Percentiles rank a stretch among this genome's conserved stretches.
phyloP scores from a whole-genome alignment of 768 basidiomycete species.

The Collybiopsis confluens region DNA sequence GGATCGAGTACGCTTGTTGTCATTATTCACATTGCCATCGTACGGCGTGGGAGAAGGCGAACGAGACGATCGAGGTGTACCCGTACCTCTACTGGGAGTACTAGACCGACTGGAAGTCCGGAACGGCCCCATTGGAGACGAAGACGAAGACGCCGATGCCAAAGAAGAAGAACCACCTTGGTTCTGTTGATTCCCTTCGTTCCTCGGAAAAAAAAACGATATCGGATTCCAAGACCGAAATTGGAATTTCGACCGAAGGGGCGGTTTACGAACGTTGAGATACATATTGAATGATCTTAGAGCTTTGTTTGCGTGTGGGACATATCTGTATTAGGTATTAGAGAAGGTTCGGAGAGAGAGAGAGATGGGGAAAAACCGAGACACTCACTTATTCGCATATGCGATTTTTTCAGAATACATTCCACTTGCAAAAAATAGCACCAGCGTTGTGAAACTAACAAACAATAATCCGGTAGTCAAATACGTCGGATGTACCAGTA shows the following conservation, averaged over 20 bases:
- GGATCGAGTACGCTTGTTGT: conserved; percentile 13
- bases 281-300: conserved; percentile 95
- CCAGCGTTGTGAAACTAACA: conserved; percentile 84
- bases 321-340: conserved; percentile 65
- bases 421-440: conserved; percentile 94
- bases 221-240: conserved; percentile 41
- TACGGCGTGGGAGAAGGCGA: conserved; percentile 20
- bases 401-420: conserved; percentile 96
- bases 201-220: conserved; percentile 53
- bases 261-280: conserved; percentile 85
- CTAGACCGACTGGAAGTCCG: conserved; percentile 17
- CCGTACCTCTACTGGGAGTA: conserved; percentile 8
- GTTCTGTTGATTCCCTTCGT: conserved; percentile 17
- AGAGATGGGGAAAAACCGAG: neutral
- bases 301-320: conserved; percentile 91
- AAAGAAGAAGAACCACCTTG: conserved; percentile 21
- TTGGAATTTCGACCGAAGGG: conserved; percentile 57
- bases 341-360: neutral
- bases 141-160: conserved; percentile 32
- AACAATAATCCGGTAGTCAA: conserved; percentile 77
- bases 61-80: conserved; percentile 21
- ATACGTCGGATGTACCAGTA: conserved; percentile 55
- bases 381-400: conserved; percentile 87
- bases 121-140: conserved; percentile 25
- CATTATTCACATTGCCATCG: neutral